Base-by-base conservation (phyloP, 2,329 filamentous ascomycete genomes). In the Hypoxylon sp. region DNA sequence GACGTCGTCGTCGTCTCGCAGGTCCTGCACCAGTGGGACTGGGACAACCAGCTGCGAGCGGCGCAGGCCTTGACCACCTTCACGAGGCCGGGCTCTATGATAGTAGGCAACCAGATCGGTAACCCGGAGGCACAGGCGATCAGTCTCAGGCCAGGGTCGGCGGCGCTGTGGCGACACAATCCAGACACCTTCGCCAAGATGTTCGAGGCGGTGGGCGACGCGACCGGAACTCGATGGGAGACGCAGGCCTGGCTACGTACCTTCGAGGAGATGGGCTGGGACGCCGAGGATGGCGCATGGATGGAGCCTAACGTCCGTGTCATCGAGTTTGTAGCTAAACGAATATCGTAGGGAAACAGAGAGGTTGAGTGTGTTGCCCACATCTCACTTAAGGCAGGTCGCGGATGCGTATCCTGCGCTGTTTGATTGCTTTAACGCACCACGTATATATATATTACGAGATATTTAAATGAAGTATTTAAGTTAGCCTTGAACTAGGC, bases 21-120 rank as follows among this genome's bases (percentile, higher is more conserved):
- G 0, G 77, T 80, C 65, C 73, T 81, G 38, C 78, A 80, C 48
- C 67, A 79, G 6, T 80, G 78, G 60, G 68, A 70, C 26, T 76
- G 69, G 64, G 72, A 76, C 1, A 67, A 68, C 7, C 77, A 80
- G 57, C 58, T 76, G 9, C 64, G 70, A 41, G 70, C 72, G n/a
- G 70, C 70, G 10, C 72, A 72, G 49, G 70, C 50, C 66, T 67
- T 47, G 63, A 67, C 7, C 10, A 11, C 15, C 7, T 64, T 57
- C 6, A 49, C 46, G 23, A 49, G 31, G 35, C 46, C 46, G n/a
- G 46, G 46, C 35, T 49, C 46, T 13, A 20, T 13, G 33, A 49
- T 41, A 27, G 46, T 49, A 4, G 46, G 46, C 3, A 49, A 49
- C 23, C 46, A 49, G 23, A 49, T 49, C 17, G 46, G 46, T 3